Evolutionary conservation across 805 yeast genomes (phyloP).

Genomic region (Candida nemodendra): DNA sequence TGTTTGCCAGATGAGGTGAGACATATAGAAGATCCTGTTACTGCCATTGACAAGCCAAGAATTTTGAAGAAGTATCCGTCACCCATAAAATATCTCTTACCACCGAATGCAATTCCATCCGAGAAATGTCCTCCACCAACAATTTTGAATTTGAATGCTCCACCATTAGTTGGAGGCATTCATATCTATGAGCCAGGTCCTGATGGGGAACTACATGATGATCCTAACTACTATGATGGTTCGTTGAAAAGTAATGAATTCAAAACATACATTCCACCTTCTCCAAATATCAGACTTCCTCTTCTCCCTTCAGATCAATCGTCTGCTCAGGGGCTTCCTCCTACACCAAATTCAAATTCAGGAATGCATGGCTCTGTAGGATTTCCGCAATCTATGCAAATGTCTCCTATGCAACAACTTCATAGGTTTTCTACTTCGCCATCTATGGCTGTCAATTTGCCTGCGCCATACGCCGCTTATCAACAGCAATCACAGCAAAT

Average conservation of each 20-base stretch:
- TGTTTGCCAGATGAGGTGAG: constrained; percentile 97
- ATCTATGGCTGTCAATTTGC: constrained; percentile 3
- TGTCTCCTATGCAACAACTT: constrained; percentile 11
- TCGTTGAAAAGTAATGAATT: constrained; percentile 25
- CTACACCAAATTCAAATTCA: constrained; percentile 8
- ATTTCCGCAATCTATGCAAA: constrained; percentile 2
- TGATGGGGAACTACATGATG: constrained; percentile 52
- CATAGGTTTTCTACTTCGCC: constrained; percentile 12
- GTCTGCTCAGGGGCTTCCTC: constrained; percentile 16
- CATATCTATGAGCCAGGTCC: constrained; percentile 72
- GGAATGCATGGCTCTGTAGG: constrained; percentile 6
- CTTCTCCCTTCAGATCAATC: constrained; percentile 14
- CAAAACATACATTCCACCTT: constrained; percentile 33
- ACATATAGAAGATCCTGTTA: constrained; percentile 76
- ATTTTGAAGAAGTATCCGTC: constrained; percentile 75
- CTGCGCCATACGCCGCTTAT: constrained; percentile 10
- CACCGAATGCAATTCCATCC: constrained; percentile 66
- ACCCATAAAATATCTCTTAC: constrained; percentile 76
- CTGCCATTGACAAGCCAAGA: constrained; percentile 63
- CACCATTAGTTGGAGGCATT: constrained; percentile 93
- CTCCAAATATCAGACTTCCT: constrained; percentile 28
- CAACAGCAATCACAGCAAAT: constrained; percentile 12
- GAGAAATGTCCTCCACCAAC: constrained; percentile 83
- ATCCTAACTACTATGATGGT: constrained; percentile 57
- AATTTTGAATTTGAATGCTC: constrained; percentile 80